A percentile compares a stretch with the other conserved stretches of the same genome.
These are phyloP conservation scores for Syzygium grande DNA, from an alignment of 345 rosid species.

Conservation along the genomic window DNA sequence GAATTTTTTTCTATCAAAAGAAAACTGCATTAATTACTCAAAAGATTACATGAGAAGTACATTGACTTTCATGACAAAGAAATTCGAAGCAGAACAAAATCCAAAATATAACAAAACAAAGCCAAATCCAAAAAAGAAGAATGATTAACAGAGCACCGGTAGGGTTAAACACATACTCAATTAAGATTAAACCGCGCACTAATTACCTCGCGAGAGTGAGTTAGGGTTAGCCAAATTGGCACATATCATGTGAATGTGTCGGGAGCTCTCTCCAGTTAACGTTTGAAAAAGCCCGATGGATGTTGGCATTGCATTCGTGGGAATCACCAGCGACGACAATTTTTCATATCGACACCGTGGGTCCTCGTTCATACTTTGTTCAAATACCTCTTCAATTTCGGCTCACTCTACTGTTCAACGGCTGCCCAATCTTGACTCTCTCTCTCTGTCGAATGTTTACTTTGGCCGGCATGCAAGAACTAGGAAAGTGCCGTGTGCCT, in stretches of 20 bases:
- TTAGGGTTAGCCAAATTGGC: background rate
- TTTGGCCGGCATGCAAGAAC: background rate
- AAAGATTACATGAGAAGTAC: no score
- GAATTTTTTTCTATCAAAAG: no score
- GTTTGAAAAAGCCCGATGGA: background rate
- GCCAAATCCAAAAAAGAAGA: no score
- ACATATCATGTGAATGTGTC: background rate
- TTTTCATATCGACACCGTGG: background rate
- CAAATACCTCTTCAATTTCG: background rate
- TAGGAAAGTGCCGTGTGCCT: background rate
- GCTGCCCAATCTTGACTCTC: background rate
- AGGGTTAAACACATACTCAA: background rate
- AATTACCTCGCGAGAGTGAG: background rate
- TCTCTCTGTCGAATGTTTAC: background rate
- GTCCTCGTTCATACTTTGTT: background rate
- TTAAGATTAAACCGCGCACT: background rate
- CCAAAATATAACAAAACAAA: no score
- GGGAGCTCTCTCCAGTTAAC: background rate
- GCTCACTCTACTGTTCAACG: background rate
- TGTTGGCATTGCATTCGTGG: background rate
- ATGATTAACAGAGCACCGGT: no score
- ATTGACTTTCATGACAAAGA: no score
- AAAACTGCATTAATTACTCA: no score
- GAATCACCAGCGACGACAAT: background rate
- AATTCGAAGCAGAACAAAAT: no score